A percentile compares a stretch with the other conserved stretches of the same genome.
These are phyloP conservation scores for Tubosaeta sp. DNA, from an alignment of 768 basidiomycete genomes.

Conservation along the genomic window DNA sequence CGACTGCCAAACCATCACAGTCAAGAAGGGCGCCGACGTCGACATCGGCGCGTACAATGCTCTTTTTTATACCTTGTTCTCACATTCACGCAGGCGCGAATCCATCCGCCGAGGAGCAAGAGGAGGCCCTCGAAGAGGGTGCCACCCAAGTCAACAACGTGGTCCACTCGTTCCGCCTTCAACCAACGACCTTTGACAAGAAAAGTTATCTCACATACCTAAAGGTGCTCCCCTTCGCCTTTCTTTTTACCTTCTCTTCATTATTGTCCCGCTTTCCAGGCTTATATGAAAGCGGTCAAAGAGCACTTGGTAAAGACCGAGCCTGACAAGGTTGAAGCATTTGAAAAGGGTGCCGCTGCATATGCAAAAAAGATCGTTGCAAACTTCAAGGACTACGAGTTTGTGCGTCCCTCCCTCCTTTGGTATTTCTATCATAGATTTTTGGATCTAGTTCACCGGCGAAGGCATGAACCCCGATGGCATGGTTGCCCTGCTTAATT, in stretches of 20 bases:
- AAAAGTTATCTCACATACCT: constrained; percentile 79
- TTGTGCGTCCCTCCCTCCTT: constrained; percentile 47
- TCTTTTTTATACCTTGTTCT: neutral
- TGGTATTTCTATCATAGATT: neutral
- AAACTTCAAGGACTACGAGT: constrained; percentile 93
- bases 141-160: constrained; percentile 82
- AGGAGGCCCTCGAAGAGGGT: constrained; percentile 80
- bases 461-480: constrained; percentile 83
- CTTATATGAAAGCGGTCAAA: constrained; percentile 94
- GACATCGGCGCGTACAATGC: constrained; percentile 68
- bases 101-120: constrained; percentile 84
- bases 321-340: constrained; percentile 61
- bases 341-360: constrained; percentile 74
- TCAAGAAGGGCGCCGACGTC: constrained; percentile 75
- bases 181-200: constrained; percentile 81
- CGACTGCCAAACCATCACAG: constrained; percentile 64
- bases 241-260: neutral
- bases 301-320: constrained; percentile 45
- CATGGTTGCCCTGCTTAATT: constrained; percentile 93
- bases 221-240: constrained; percentile 45
- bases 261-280: constrained; percentile 37
- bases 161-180: constrained; percentile 87
- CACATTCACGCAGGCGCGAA: constrained; percentile 65
- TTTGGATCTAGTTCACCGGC: constrained; percentile 64
- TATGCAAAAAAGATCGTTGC: constrained; percentile 87